Conservation (phyloP, 2,329 filamentous ascomycete genomes). For the Hysterium pulicare region DNA sequence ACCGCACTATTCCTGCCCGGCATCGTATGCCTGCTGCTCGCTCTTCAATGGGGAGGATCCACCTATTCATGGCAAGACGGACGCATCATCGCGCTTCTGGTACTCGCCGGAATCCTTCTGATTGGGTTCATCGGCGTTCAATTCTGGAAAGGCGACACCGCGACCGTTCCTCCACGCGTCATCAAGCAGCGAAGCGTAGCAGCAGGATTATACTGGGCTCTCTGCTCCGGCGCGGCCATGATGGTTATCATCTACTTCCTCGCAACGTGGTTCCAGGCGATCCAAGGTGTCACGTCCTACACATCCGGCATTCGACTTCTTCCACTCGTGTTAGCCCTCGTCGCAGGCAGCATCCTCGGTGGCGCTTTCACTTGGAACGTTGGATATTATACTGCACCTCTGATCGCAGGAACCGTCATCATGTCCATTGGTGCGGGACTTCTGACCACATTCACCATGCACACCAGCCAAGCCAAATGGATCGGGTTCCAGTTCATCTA, state of each 20-base stretch:
- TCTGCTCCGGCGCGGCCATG: slow-evolving; percentile 3
- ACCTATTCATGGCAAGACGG: slow-evolving; percentile 52
- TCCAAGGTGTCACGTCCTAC: slow-evolving; percentile 3
- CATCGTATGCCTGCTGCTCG: slow-evolving; percentile 59
- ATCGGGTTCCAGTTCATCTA: slow-evolving; percentile 29
- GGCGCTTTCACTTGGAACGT: too few relatives aligned
- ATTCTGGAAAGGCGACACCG: slow-evolving; percentile 52
- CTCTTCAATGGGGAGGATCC: slow-evolving; percentile 61
- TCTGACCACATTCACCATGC: slow-evolving; percentile 36
- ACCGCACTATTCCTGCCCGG: slow-evolving; percentile 59
- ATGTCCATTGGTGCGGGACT: slow-evolving; percentile 41
- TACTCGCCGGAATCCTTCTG: slow-evolving; percentile 48
- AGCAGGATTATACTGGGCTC: slow-evolving; percentile 41
- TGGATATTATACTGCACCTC: slow-evolving; percentile 45
- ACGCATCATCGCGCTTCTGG: slow-evolving; percentile 54
- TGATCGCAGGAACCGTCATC: slow-evolving; percentile 36
- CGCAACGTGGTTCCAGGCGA: slow-evolving; percentile 17
- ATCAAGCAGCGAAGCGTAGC: slow-evolving; percentile 56
- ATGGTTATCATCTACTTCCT: slow-evolving; percentile 8
- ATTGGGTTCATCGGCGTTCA: slow-evolving; percentile 53
- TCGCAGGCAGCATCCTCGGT: slow-evolving; percentile 17
- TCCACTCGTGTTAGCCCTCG: too few relatives aligned
- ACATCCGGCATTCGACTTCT: too few relatives aligned
- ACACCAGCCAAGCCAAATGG: slow-evolving; percentile 25
- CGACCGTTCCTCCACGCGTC: slow-evolving; percentile 55